Evolutionary conservation across 192 early-diverging fungal genomes (phyloP).

Genomic region (Pilaira anomala): DNA sequence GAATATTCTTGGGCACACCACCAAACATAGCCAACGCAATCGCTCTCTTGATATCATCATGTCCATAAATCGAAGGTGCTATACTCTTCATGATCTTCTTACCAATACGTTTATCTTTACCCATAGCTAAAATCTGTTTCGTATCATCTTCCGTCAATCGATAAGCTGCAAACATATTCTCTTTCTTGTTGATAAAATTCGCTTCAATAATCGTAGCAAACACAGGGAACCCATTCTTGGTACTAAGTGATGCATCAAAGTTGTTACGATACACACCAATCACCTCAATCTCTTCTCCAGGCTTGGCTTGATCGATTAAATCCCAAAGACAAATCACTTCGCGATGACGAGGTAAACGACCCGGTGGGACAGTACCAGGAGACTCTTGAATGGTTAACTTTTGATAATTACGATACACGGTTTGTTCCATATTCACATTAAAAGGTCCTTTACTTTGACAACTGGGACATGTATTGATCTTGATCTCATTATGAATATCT

Average conservation of each 20-base stretch:
- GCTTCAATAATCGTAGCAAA: slow-evolving; percentile 96
- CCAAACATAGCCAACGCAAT: slow-evolving; percentile 94
- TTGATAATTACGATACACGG: slow-evolving; percentile 97
- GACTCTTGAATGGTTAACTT: slow-evolving; percentile 93
- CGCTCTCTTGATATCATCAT: slow-evolving; percentile 95
- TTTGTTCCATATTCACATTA: slow-evolving; percentile 87
- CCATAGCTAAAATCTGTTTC: slow-evolving; percentile 67
- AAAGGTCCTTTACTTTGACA: slow-evolving; percentile 95
- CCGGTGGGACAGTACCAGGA: slow-evolving; percentile 92
- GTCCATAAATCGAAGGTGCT: slow-evolving; percentile 98
- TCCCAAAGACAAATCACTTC: slow-evolving; percentile 95
- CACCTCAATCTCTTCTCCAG: slow-evolving; percentile 95
- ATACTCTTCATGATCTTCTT: slow-evolving; percentile 89
- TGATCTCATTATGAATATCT: slow-evolving; percentile 85
- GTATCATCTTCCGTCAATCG: slow-evolving; percentile 90
- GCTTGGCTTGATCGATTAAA: slow-evolving; percentile 91
- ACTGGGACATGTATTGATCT: slow-evolving; percentile 75
- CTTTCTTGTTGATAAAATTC: slow-evolving; percentile 88
- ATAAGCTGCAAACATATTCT: slow-evolving; percentile 85
- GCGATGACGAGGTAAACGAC: slow-evolving; percentile 89
- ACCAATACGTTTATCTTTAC: slow-evolving; percentile 76
- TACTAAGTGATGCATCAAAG: slow-evolving; percentile 84
- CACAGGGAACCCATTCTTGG: slow-evolving; percentile 93
- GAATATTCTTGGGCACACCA: slow-evolving; percentile 91
- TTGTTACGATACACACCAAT: slow-evolving; percentile 96